Evolutionary conservation across 306 rosid species (phyloP).

Genomic region (Datisca glomerata): DNA sequence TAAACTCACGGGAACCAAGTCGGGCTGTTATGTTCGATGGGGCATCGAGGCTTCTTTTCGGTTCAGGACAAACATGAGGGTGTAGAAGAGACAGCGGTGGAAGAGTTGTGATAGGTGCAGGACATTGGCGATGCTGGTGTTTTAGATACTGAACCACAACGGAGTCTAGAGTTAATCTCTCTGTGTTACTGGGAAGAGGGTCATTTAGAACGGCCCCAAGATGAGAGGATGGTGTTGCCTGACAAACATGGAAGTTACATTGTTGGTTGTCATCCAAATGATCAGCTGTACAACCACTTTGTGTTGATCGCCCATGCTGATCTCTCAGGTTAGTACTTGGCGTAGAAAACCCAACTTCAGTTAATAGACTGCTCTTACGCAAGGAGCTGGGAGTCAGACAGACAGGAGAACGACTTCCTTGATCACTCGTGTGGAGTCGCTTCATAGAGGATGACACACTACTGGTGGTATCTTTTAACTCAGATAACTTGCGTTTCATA

Average conservation of each 20-base stretch:
- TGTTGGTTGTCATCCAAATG: slow-evolving; percentile 49
- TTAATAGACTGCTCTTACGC: slow-evolving; percentile 38
- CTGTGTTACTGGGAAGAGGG: slow-evolving; percentile 54
- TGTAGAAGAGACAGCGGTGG: slow-evolving; percentile 90
- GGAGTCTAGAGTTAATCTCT: slow-evolving; percentile 75
- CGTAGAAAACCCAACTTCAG: slow-evolving; percentile 49
- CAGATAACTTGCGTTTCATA: slow-evolving; percentile 59
- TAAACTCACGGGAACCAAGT: slow-evolving; percentile 85
- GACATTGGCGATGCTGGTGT: slow-evolving; percentile 99
- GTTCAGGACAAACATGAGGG: slow-evolving; percentile 96
- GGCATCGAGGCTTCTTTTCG: slow-evolving; percentile 84
- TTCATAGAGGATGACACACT: slow-evolving; percentile 45
- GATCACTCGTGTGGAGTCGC: slow-evolving; percentile 55
- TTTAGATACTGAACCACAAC: slow-evolving; percentile 87
- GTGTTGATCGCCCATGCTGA: slow-evolving; percentile 33
- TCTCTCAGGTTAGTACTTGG: slow-evolving; percentile 44
- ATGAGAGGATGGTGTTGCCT: slow-evolving; percentile 47
- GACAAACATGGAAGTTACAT: slow-evolving; percentile 29
- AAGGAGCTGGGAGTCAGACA: slow-evolving; percentile 39
- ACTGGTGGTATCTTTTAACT: slow-evolving; percentile 50
- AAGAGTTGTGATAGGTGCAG: slow-evolving; percentile 96
- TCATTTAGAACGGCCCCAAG: slow-evolving; percentile 38
- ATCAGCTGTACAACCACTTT: slow-evolving; percentile 27
- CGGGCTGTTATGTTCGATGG: slow-evolving; percentile 87
- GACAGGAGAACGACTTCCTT: slow-evolving; percentile 68